Base-by-base conservation (phyloP, 225 moss, liverwort and hornwort species). In the Neckera pumila region DNA sequence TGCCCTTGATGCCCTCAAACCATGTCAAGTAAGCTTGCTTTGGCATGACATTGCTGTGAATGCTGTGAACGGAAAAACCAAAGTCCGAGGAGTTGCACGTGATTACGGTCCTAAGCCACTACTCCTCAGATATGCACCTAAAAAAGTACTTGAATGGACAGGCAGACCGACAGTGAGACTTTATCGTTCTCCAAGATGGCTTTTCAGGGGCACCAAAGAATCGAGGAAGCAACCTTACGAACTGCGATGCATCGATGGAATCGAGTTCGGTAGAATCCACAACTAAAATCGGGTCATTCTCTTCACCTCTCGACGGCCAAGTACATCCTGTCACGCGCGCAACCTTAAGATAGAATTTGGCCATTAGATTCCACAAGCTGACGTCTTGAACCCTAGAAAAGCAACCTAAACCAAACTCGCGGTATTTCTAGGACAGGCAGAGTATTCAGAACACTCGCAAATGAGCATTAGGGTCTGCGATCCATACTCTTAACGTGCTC, bases 271-370 rank as follows among this genome's bases (percentile, higher is more conserved):
- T 10, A 40, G 38, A 2, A 79, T 17, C 28, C 26, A 17, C 57
- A 9, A 0, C 0, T 2, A n/a, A n/a, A 78, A 1, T n/a, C 17
- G n/a, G 78, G n/a, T 78, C 78, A 78, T 26, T n/a, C 40, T 58
- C 79, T 58, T 27, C 58, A 58, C 28, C 40, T 40, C 28, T 40
- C 11, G 6, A 28, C 27, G 38, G 27, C 58, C 58, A 18, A 40
- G 27, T 27, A 58, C 58, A 27, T 38, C 79, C 79, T 79, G 40
- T 58, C 28, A 40, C 38, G 1, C 79, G 58, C 40, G 58, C 79
- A 58, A 79, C 1, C 58, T 79, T 58, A 58, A 79, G 40, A 79
- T 58, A 40, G 58, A 58, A 11, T 38, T 27, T 4, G 79, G 27
- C 56, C 78, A 78, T 78, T 23, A 17, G 15, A 38, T 56, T 78